phyloP scores from a whole-genome alignment of 805 yeast species.

The Yarrowia sp. region DNA sequence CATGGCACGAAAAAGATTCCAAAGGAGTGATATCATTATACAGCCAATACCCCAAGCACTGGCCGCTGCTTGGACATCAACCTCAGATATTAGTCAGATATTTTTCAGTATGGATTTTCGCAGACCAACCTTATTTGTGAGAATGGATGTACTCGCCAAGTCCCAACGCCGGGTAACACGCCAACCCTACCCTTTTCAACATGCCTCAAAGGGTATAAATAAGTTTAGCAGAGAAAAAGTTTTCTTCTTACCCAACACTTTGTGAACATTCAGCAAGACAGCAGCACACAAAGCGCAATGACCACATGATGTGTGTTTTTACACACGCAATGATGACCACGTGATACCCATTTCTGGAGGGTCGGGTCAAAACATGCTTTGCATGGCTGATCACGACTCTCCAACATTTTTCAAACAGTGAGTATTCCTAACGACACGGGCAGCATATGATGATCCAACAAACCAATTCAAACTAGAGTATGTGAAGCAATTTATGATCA shows the following conservation, averaged over 20 bases:
- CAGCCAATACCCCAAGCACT: too few relatives aligned
- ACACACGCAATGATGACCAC: background rate
- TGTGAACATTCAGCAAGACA: background rate
- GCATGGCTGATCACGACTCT: background rate
- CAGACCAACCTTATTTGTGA: conserved; percentile 10
- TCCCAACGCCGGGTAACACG: conserved; percentile 19
- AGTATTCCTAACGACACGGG: background rate
- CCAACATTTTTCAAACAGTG: background rate
- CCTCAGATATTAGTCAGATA: too few relatives aligned
- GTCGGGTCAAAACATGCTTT: too few relatives aligned
- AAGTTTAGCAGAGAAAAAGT: background rate
- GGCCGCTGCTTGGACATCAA: too few relatives aligned
- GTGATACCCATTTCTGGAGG: conserved; percentile 4
- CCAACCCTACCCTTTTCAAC: background rate
- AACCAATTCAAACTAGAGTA: conserved; percentile 59
- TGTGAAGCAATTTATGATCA: conserved; percentile 57
- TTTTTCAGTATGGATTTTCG: too few relatives aligned
- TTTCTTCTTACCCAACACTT: conserved; percentile 10
- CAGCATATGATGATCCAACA: conserved; percentile 26
- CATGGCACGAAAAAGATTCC: too few relatives aligned
- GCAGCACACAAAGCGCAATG: background rate
- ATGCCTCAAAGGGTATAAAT: background rate
- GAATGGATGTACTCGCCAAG: background rate
- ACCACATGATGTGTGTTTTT: background rate
- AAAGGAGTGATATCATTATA: too few relatives aligned